phyloP scores from a whole-genome alignment of 75 land plant species.

The Pinus albicaulis region DNA sequence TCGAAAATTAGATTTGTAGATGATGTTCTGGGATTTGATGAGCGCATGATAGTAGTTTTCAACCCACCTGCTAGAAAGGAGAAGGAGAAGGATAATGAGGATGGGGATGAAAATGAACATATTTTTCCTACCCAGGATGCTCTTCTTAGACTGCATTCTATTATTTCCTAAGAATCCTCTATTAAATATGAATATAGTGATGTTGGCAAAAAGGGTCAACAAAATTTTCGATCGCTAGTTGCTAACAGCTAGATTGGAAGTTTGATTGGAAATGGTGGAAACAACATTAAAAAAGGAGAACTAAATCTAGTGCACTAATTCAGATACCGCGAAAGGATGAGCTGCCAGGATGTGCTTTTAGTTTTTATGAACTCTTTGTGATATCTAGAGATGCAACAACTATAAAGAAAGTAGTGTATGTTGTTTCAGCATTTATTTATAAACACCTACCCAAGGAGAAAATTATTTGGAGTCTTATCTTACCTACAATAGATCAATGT shows the following conservation, averaged over 20 bases:
- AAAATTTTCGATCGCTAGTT: constrained; percentile 62
- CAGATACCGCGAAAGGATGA: constrained; percentile 65
- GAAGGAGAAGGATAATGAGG: neutral
- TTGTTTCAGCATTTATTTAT: too few species aligned
- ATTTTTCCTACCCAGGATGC: constrained; percentile 76
- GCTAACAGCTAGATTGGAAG: constrained; percentile 77
- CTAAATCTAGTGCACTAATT: constrained; percentile 71
- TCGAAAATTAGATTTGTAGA: constrained; percentile 77
- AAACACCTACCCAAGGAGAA: too few species aligned
- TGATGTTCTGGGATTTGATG: constrained; percentile 67
- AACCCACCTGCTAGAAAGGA: constrained; percentile 20
- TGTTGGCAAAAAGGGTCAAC: constrained; percentile 18
- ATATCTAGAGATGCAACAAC: too few species aligned
- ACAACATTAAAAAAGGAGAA: constrained; percentile 65
- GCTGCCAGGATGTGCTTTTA: neutral
- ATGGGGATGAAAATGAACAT: constrained; percentile 22
- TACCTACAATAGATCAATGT: too few species aligned
- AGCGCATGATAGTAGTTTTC: constrained; percentile 65
- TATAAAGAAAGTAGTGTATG: too few species aligned
- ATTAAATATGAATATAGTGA: constrained; percentile 15
- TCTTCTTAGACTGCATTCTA: constrained; percentile 54
- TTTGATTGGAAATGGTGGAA: constrained; percentile 75
- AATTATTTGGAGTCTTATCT: too few species aligned
- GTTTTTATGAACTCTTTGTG: too few species aligned
- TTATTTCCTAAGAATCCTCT: constrained; percentile 31